Evolutionary conservation across 192 early-diverging fungal species (phyloP).

Genomic region (Linnemannia schmuckeri): DNA sequence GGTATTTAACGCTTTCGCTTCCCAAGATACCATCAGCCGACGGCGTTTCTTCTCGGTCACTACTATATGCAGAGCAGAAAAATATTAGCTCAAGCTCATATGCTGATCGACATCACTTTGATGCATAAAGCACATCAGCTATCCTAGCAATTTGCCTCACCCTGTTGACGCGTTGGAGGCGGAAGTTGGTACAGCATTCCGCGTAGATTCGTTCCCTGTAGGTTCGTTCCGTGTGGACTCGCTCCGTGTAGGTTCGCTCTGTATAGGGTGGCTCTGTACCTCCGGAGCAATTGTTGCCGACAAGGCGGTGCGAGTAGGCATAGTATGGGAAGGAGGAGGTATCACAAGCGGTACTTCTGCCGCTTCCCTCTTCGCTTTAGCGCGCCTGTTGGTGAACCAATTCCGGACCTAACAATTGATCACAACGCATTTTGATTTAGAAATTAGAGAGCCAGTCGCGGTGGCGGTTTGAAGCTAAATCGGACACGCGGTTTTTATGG

Average conservation of each 20-base stretch:
- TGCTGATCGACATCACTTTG: background rate
- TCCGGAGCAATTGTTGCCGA: background rate
- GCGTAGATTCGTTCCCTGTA: background rate
- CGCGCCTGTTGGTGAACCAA: background rate
- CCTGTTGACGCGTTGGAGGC: background rate
- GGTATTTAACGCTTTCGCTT: slow-evolving; percentile 7
- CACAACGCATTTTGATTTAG: background rate
- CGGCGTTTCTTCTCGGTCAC: slow-evolving; percentile 19
- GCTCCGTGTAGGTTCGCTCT: background rate
- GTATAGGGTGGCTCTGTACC: background rate
- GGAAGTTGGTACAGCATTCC: background rate
- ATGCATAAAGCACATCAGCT: background rate
- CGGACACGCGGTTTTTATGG: background rate
- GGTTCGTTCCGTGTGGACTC: background rate
- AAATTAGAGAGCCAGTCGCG: background rate
- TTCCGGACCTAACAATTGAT: background rate
- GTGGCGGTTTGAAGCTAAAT: too few relatives aligned
- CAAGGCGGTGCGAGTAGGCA: background rate
- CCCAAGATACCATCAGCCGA: slow-evolving; percentile 21
- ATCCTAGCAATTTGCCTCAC: background rate
- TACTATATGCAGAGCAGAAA: background rate
- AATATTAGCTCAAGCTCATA: background rate
- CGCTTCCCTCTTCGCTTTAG: background rate
- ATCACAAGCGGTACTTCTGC: background rate
- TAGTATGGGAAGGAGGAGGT: background rate